Conservation (phyloP, 805 yeast species). For the Ogataea methanolica region DNA sequence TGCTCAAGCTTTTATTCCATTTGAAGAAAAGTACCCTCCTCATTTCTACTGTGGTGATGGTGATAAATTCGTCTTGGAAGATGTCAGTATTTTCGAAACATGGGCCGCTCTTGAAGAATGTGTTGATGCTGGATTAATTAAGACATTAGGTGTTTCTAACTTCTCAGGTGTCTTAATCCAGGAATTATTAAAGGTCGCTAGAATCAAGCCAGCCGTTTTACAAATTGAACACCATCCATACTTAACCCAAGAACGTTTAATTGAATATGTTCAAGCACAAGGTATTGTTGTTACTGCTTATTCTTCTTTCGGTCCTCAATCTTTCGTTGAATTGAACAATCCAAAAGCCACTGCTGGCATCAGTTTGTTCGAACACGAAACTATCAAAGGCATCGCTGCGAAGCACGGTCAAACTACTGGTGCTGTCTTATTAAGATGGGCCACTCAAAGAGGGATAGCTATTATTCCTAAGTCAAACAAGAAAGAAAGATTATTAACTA, state of each 20-base stretch:
- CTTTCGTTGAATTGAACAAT: constrained; percentile 62
- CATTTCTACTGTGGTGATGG: constrained; percentile 60
- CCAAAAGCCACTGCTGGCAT: constrained; percentile 48
- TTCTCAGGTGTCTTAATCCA: constrained; percentile 63
- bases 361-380: constrained; percentile 53
- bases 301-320: constrained; percentile 83
- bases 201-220: constrained; percentile 69
- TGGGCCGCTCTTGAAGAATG: constrained; percentile 73
- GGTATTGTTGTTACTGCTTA: constrained; percentile 71
- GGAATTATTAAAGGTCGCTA: constrained; percentile 66
- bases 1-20: constrained; percentile 76
- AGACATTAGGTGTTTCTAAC: constrained; percentile 81
- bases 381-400: constrained; percentile 49
- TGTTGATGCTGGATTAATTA: constrained; percentile 51
- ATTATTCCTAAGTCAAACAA: constrained; percentile 80
- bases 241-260: constrained; percentile 65
- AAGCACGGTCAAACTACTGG: constrained; percentile 54
- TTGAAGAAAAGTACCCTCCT: constrained; percentile 78
- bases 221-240: constrained; percentile 94
- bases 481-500: constrained; percentile 55
- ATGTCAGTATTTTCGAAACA: constrained; percentile 69
- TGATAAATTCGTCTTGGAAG: constrained; percentile 45
- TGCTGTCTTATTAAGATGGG: constrained; percentile 77
- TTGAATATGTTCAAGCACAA: constrained; percentile 53
- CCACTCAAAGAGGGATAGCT: constrained; percentile 71